Base-by-base conservation (phyloP, 805 yeast genomes). In the Lipomyces anomalus region DNA sequence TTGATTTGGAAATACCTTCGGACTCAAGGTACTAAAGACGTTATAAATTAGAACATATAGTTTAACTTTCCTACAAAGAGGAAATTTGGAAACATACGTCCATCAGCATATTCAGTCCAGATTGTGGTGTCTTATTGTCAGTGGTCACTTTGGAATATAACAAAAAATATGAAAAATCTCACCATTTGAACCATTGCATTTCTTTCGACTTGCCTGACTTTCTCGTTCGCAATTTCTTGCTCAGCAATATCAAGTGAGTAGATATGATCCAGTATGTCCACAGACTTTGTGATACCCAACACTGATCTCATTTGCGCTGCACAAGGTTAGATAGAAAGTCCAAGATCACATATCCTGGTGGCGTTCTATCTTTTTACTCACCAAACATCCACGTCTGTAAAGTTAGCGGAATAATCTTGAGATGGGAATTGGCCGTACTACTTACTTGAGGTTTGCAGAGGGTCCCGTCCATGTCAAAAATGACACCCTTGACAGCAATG, bases 391-490 rank as follows among this genome's bases (percentile, higher is more conserved):
- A 72, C 0, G 73, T 67, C 57, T 58, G 30, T 34, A 11, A 28
- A 28, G 32, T 28, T 28, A 28, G 32, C 16, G 16, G 16, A 28
- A 28, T 28, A 13, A 28, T 28, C 13, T 13, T 34, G 9, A 34
- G 23, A 7, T 11, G 18, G 37, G 9, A 9, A 9, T 9, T 34
- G 21, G 13, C 9, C 6, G 40, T 6, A 6, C 36, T 6, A 22
- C 24, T 5, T 33, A 48, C 53, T 58, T 80, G 86, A 1, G 87
- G 86, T 11, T 74, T 64, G 52, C 84, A 78, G 44, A 83, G 59
- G 0, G 90, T 83, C 4, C 89, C 89, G 59, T 83, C 90, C 90
- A 83, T 82, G 57, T 83, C 90, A 58, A 83, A 83, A 1, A 83
- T 68, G 4, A 83, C 59, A 0, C 85, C 85, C 36, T 66, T 68